Evolutionary conservation across 768 basidiomycete genomes (phyloP), one percentile per base, ranked within the genome.

Genomic region (Podaxis rugospora): DNA sequence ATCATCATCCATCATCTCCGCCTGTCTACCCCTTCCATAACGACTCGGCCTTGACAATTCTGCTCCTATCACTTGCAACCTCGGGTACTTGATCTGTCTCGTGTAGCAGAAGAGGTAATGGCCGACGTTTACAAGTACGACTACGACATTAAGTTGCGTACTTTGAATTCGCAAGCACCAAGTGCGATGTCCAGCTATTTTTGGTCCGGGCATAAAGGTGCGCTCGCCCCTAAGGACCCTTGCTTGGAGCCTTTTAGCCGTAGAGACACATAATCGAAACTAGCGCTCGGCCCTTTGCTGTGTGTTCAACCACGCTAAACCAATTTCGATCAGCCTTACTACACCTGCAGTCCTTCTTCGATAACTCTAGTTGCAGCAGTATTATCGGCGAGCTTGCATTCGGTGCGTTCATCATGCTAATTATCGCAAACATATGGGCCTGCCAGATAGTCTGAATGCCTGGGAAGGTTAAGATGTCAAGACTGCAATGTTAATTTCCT

Each of bases 21-120:
- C n/a, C 51, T n/a, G n/a, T 11, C 32, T 32, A 32, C 5, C 18
- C 16, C 42, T 44, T 44, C 49, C 46, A 35, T 57, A 47, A 57
- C 55, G 36, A 21, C 28, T 13, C n/a, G 28, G 14, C 5, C 35
- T 52, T 32, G 28, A 7, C 51, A 28, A 25, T 52, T 16, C 27
- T 21, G 14, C n/a, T 51, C 25, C 25, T 27, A 28, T 32, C 25
- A 13, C 27, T 51, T 25, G 16, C 50, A 13, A 28, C 51, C 51
- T 52, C 51, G 51, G 51, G 51, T 52, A 52, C 51, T 52, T 18
- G 51, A 52, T 52, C 51, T 35, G 35, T 52, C 51, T 18, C 18
- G n/a, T 32, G 42, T 3, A n/a, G 4, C 18, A 44, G 32, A 28
- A 50, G 32, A 44, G 16, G 16, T 44, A 44, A 44, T 44, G n/a